phyloP scores from a whole-genome alignment of 257 asterid species.

The Solanum arcanum region DNA sequence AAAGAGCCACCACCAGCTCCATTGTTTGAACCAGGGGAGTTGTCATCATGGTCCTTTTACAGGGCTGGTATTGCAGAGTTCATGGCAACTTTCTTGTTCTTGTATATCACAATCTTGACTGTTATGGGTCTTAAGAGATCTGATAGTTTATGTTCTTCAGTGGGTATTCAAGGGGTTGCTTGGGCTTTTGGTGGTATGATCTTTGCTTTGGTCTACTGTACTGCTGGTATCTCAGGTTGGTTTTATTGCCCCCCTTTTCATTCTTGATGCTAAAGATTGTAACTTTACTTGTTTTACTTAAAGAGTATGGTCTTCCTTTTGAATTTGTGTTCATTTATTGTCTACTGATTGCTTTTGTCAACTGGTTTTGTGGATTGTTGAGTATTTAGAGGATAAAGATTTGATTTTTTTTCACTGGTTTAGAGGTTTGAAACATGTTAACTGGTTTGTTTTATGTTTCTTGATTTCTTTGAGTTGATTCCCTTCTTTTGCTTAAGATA shows the following conservation, averaged over 20 bases:
- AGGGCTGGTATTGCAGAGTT: conserved; percentile 68
- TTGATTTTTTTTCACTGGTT: neutral
- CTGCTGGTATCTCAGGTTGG: conserved; percentile 60
- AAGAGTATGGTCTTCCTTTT: neutral
- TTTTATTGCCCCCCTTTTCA: neutral
- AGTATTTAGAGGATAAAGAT: neutral
- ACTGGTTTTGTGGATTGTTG: neutral
- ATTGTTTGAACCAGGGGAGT: conserved; percentile 53
- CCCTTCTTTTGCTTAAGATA: neutral
- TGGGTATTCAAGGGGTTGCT: conserved; percentile 63
- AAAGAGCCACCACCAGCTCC: conserved; percentile 61
- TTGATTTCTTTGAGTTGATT: too few species aligned
- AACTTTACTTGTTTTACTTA: neutral
- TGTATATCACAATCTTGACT: conserved; percentile 45
- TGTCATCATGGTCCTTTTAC: conserved; percentile 64
- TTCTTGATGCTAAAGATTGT: neutral
- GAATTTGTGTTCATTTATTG: neutral
- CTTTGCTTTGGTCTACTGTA: conserved; percentile 62
- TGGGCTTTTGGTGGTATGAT: conserved; percentile 79
- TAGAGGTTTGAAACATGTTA: neutral
- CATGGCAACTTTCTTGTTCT: conserved; percentile 56
- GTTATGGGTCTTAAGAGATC: conserved; percentile 47
- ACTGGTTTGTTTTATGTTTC: neutral
- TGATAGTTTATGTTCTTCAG: conserved; percentile 31
- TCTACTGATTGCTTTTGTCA: neutral